phyloP scores from a whole-genome alignment of 192 early-diverging fungal species.

The Entomortierella lignicola region DNA sequence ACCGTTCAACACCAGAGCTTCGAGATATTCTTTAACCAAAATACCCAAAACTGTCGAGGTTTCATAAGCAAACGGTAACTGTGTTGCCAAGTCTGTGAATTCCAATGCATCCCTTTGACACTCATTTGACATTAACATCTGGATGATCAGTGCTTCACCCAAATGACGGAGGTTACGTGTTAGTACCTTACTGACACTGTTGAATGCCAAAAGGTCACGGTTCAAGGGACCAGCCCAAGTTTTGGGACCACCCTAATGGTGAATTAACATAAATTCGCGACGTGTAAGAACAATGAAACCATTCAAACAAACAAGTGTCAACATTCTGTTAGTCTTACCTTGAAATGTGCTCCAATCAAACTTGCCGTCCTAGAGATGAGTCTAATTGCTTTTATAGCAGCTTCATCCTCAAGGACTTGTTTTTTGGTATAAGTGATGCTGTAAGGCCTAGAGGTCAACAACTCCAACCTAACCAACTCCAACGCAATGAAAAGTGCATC shows the following conservation, averaged over 20 bases:
- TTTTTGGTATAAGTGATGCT: slow-evolving; percentile 58
- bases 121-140: slow-evolving; percentile 63
- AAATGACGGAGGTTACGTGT: slow-evolving; percentile 71
- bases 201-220: slow-evolving; percentile 80
- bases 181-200: slow-evolving; percentile 73
- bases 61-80: slow-evolving; percentile 67
- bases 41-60: slow-evolving; percentile 64
- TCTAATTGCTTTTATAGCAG: slow-evolving; percentile 46
- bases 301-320: too few relatives aligned
- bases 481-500: slow-evolving; percentile 65
- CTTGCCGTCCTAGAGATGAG: slow-evolving; percentile 65
- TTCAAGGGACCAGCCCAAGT: slow-evolving; percentile 69
- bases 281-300: background rate
- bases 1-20: slow-evolving; percentile 44
- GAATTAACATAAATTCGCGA: background rate
- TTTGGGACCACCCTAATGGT: slow-evolving; percentile 52
- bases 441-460: slow-evolving; percentile 59
- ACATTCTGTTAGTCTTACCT: too few relatives aligned
- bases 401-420: slow-evolving; percentile 53
- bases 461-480: slow-evolving; percentile 61
- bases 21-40: slow-evolving; percentile 63
- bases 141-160: slow-evolving; percentile 66
- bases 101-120: slow-evolving; percentile 60
- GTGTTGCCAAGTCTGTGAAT: slow-evolving; percentile 60
- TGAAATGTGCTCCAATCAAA: slow-evolving; percentile 66